These are phyloP conservation scores for Penicillium verrucosum DNA, from an alignment of 2,329 filamentous ascomycete species.

Conservation along the genomic window DNA sequence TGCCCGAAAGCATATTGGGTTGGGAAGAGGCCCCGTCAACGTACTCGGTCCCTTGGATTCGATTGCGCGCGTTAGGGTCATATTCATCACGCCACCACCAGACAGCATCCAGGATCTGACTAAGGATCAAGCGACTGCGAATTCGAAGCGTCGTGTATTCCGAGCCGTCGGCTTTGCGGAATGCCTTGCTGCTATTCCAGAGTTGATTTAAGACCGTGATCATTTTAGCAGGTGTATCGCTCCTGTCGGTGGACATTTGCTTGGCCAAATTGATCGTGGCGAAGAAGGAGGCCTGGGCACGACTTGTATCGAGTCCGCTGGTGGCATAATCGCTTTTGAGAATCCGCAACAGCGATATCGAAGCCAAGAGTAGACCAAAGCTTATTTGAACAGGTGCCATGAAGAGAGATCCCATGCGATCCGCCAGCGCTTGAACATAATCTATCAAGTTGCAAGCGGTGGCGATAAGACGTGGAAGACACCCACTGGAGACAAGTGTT, in stretches of 20 bases:
- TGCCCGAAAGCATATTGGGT: background rate
- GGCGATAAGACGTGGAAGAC: slow-evolving; percentile 25
- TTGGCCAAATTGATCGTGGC: slow-evolving; percentile 39
- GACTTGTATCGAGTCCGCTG: slow-evolving; percentile 32
- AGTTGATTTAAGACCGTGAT: slow-evolving; percentile 36
- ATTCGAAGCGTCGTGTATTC: slow-evolving; percentile 38
- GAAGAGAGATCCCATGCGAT: slow-evolving; percentile 19
- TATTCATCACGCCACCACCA: slow-evolving; percentile 47
- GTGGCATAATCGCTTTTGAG: slow-evolving; percentile 35
- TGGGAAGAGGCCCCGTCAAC: slow-evolving; percentile 14
- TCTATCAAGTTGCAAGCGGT: slow-evolving; percentile 35
- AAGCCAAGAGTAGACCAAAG: slow-evolving; percentile 32
- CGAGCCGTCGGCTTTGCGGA: slow-evolving; percentile 38
- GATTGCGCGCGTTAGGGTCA: slow-evolving; percentile 26
- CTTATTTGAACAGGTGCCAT: slow-evolving; percentile 30
- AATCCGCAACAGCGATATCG: slow-evolving; percentile 35
- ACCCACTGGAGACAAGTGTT: slow-evolving; percentile 26
- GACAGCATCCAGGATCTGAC: slow-evolving; percentile 39
- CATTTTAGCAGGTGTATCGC: slow-evolving; percentile 35
- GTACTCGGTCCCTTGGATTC: slow-evolving; percentile 10
- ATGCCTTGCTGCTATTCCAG: slow-evolving; percentile 43
- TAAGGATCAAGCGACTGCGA: slow-evolving; percentile 38
- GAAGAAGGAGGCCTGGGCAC: slow-evolving; percentile 36
- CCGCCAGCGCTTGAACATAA: slow-evolving; percentile 23
- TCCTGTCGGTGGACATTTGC: slow-evolving; percentile 37